Conservation (phyloP, 192 early-diverging fungal genomes). For the Chytriomyces sp. region DNA sequence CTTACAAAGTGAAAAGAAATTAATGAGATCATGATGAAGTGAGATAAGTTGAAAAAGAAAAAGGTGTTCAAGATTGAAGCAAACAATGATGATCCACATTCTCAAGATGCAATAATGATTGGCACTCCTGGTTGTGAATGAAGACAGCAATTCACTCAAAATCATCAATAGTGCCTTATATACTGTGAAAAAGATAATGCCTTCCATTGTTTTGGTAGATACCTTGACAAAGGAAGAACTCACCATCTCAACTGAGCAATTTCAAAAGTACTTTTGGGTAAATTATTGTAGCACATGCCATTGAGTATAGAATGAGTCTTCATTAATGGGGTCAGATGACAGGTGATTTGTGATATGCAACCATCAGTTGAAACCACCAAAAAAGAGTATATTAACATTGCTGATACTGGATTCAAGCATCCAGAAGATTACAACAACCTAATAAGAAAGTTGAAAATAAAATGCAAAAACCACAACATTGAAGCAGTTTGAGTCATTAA, state of each 20-base stretch:
- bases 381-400: slow-evolving; percentile 8
- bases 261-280: background rate
- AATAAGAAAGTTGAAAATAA: too few species aligned
- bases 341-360: background rate
- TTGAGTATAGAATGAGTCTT: background rate
- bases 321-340: background rate
- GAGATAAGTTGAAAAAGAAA: background rate
- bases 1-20: slow-evolving; percentile 7
- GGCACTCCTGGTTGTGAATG: slow-evolving; percentile 10
- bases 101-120: slow-evolving; percentile 1
- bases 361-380: slow-evolving; percentile 1
- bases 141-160: slow-evolving; percentile 3
- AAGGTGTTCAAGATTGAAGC: slow-evolving; percentile 1
- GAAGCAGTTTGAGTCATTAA: too few species aligned
- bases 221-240: background rate
- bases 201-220: background rate
- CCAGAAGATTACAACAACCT: too few species aligned
- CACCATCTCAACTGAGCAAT: background rate
- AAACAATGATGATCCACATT: slow-evolving; percentile 12
- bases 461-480: too few species aligned
- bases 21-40: slow-evolving; percentile 16
- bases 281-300: background rate
- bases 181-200: slow-evolving; percentile 4
- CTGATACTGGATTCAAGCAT: background rate
- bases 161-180: background rate